Conservation (phyloP, 1,284 basidiomycete genomes). For the Polyporus tsugae region DNA sequence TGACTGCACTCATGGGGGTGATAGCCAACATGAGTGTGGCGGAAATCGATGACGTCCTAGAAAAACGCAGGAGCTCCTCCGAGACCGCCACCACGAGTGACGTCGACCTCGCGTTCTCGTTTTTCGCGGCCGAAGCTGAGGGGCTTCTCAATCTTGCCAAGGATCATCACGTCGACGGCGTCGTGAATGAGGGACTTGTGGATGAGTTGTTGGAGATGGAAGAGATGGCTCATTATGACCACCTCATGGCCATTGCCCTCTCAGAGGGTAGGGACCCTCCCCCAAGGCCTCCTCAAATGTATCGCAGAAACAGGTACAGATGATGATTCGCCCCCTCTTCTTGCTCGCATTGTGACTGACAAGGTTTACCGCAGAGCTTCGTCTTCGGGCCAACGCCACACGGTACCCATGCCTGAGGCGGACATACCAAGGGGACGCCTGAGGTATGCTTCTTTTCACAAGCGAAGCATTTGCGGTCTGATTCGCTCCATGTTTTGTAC, state of each 20-base stretch:
- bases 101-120: constrained; percentile 32
- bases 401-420: background rate
- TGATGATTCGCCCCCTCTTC: no score
- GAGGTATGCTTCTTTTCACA: background rate
- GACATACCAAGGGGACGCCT: background rate
- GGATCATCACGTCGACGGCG: constrained; percentile 12
- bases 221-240: constrained; percentile 33
- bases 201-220: constrained; percentile 31
- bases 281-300: constrained; percentile 11
- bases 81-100: constrained; percentile 14
- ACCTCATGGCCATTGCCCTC: constrained; percentile 33
- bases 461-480: background rate
- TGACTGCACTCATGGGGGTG: constrained; percentile 18
- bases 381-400: background rate
- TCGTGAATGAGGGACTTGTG: constrained; percentile 16
- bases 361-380: background rate
- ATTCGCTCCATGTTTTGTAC: background rate
- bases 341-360: background rate
- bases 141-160: constrained; percentile 26
- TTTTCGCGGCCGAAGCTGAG: constrained; percentile 34
- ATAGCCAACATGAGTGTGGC: constrained; percentile 44
- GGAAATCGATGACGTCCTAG: constrained; percentile 47
- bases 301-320: constrained; percentile 1
- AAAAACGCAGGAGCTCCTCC: background rate
- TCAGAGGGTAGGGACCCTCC: constrained; percentile 31